Evolutionary conservation across 768 basidiomycete genomes (phyloP).

Genomic region (Mycena amicta): DNA sequence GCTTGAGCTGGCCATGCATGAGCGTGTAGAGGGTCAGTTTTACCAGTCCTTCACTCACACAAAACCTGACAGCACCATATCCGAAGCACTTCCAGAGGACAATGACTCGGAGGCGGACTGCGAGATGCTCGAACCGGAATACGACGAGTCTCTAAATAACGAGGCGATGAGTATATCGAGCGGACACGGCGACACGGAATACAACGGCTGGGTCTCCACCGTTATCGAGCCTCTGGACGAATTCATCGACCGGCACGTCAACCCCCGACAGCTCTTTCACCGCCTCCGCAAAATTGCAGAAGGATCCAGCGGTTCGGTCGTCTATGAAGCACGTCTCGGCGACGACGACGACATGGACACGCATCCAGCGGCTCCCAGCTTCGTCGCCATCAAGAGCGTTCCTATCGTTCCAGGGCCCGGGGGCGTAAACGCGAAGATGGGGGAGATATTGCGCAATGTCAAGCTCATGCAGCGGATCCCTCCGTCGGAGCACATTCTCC

Average conservation of each 20-base stretch:
- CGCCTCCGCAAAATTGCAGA: conserved; percentile 57
- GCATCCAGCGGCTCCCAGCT: no score
- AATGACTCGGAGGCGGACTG: not conserved
- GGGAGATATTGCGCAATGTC: conserved; percentile 48
- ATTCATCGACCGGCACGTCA: conserved; percentile 41
- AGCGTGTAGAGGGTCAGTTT: not conserved
- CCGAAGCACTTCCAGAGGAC: not conserved
- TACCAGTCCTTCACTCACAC: not conserved
- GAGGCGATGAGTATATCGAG: not conserved
- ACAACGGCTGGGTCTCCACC: conserved; percentile 39
- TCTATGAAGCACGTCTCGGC: conserved; percentile 10
- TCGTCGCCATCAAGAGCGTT: conserved; percentile 58
- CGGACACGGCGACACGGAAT: conserved; percentile 4
- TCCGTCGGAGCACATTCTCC: conserved; percentile 45
- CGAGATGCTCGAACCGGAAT: not conserved
- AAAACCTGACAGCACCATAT: not conserved
- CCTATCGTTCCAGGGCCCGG: conserved; percentile 34
- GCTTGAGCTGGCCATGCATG: conserved; percentile 2
- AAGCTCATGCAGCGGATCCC: conserved; percentile 36
- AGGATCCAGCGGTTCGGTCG: conserved; percentile 56
- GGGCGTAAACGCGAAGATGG: conserved; percentile 40
- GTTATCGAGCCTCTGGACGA: conserved; percentile 37
- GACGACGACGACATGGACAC: not conserved
- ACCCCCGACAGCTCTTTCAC: conserved; percentile 44
- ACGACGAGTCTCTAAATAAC: not conserved